Evolutionary conservation across 352 stramenopile genomes (phyloP).

Genomic region (Pythium diclinum): DNA sequence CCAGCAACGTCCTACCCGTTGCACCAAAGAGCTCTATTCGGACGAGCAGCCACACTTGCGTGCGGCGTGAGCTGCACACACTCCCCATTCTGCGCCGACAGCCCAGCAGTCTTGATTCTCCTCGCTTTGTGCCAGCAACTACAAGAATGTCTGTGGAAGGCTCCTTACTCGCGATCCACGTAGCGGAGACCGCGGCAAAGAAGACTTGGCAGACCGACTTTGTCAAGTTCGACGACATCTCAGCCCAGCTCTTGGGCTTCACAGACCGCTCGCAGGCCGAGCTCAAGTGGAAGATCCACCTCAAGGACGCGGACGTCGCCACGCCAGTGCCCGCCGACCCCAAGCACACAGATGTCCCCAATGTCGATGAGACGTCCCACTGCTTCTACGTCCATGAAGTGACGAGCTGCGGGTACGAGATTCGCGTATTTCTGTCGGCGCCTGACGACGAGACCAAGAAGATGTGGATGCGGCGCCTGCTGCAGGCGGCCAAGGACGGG

Average conservation of each 20-base stretch:
- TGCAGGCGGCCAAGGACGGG: slow-evolving; percentile 42
- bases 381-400: slow-evolving; percentile 63
- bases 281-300: slow-evolving; percentile 45
- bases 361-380: slow-evolving; percentile 45
- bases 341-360: slow-evolving; percentile 37
- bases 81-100: neutral
- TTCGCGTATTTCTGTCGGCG: slow-evolving; percentile 39
- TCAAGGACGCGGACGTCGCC: slow-evolving; percentile 50
- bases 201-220: slow-evolving; percentile 51
- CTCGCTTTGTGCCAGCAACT: neutral
- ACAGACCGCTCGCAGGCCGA: slow-evolving; percentile 44
- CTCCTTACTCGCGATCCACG: slow-evolving; percentile 37
- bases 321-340: slow-evolving; percentile 54
- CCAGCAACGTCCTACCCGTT: neutral
- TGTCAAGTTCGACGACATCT: slow-evolving; percentile 65
- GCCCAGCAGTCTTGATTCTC: neutral
- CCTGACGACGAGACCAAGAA: slow-evolving; percentile 49
- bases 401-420: slow-evolving; percentile 30
- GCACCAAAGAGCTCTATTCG: neutral
- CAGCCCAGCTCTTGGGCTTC: slow-evolving; percentile 56
- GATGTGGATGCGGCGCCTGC: slow-evolving; percentile 45
- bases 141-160: slow-evolving; percentile 38
- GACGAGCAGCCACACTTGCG: neutral
- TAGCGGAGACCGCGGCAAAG: slow-evolving; percentile 28
- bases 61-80: neutral